Evolutionary conservation across 108 stramenopile species (phyloP).

Genomic region (Cyclostephanos invisitatus): DNA sequence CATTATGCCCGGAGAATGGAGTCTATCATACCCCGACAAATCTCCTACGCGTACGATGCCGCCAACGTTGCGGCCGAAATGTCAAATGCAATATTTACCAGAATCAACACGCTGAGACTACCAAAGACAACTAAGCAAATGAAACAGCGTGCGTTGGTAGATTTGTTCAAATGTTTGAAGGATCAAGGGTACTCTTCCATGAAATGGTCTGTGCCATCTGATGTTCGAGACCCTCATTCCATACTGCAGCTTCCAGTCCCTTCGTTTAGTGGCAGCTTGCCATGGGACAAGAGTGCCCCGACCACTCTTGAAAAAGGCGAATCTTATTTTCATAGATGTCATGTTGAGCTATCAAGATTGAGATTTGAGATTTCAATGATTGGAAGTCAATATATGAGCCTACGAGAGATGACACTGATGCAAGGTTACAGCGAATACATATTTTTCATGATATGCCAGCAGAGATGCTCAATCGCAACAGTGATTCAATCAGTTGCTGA

Average conservation of each 20-base stretch:
- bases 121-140: conserved; percentile 79
- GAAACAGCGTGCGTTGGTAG: conserved; percentile 92
- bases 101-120: conserved; percentile 75
- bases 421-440: conserved; percentile 65
- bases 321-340: conserved; percentile 66
- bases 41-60: conserved; percentile 48
- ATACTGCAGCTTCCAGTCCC: conserved; percentile 72
- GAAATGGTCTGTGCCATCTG: conserved; percentile 73
- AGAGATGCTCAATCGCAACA: conserved; percentile 45
- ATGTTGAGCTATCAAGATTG: conserved; percentile 62
- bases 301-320: conserved; percentile 54
- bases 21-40: conserved; percentile 24
- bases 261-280: conserved; percentile 7
- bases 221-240: conserved; percentile 60
- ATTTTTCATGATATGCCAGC: conserved; percentile 56
- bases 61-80: conserved; percentile 56
- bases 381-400: conserved; percentile 78
- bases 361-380: conserved; percentile 68
- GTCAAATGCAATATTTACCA: conserved; percentile 76
- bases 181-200: conserved; percentile 64
- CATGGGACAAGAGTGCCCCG: neutral
- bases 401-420: conserved; percentile 75
- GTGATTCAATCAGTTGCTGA: conserved; percentile 37
- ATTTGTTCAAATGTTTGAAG: conserved; percentile 87
- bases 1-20: conserved; percentile 67